Evolutionary conservation across 2,329 filamentous ascomycete species (phyloP).

Genomic region (Exserohilum turcica): DNA sequence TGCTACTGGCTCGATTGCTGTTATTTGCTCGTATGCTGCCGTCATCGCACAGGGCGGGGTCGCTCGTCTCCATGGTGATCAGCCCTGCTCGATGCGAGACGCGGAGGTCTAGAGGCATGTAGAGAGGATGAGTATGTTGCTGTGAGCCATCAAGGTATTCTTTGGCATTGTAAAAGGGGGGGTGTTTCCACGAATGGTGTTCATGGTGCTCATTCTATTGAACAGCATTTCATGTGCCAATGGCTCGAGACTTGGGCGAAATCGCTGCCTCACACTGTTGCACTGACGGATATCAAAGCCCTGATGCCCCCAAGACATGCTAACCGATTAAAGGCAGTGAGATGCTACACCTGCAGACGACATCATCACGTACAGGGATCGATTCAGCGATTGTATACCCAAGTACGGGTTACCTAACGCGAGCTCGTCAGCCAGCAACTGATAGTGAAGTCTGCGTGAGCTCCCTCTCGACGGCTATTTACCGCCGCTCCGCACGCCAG

Average conservation of each 20-base stretch:
- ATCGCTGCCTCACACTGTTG: neutral
- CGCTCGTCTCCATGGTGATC: conserved; percentile 16
- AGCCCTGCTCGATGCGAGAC: conserved; percentile 9
- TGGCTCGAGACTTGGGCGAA: neutral
- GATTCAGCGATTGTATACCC: conserved; percentile 42
- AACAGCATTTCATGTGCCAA: too few species aligned
- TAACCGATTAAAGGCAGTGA: conserved; percentile 30
- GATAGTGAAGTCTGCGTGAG: conserved; percentile 30
- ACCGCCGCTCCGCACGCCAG: conserved; percentile 20
- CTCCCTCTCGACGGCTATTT: conserved; percentile 28
- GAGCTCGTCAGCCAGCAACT: conserved; percentile 33
- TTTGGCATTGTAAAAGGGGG: neutral
- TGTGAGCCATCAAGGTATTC: conserved; percentile 23
- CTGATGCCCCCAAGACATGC: conserved; percentile 8
- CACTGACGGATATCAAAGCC: conserved; percentile 13
- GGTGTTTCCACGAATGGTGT: too few species aligned
- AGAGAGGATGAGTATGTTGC: neutral
- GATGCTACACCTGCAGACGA: conserved; percentile 29
- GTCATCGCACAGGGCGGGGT: conserved; percentile 40
- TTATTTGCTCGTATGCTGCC: conserved; percentile 8
- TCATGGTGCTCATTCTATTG: too few species aligned
- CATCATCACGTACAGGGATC: conserved; percentile 31
- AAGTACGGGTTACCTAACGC: conserved; percentile 46
- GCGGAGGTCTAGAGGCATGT: neutral
- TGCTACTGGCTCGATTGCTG: conserved; percentile 30